Evolutionary conservation across 2,329 filamentous ascomycete genomes (phyloP).

Genomic region (Colletotrichum chrysophilum): DNA sequence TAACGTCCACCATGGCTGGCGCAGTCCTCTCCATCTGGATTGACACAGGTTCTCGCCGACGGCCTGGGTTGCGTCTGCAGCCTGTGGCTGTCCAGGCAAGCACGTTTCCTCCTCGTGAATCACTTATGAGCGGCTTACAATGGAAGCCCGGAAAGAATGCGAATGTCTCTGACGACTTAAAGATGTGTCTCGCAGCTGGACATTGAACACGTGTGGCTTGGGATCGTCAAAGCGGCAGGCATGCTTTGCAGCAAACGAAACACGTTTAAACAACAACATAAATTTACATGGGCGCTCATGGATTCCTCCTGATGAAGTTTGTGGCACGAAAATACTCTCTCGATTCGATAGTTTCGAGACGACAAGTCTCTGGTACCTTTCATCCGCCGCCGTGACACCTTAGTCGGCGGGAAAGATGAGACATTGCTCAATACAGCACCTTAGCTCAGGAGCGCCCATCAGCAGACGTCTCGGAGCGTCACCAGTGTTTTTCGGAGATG

Average conservation of each 20-base stretch:
- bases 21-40: background rate
- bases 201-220: background rate
- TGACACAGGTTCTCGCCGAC: background rate
- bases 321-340: too few relatives aligned
- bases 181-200: background rate
- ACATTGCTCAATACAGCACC: background rate
- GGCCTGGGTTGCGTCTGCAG: background rate
- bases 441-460: background rate
- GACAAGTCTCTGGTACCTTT: background rate
- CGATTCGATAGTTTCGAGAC: background rate
- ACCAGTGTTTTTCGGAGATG: conserved; percentile 74
- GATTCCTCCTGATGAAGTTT: background rate
- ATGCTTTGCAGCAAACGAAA: background rate
- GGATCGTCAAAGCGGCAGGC: background rate
- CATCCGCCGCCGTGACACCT: background rate
- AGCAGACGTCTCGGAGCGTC: background rate
- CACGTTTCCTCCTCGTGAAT: background rate
- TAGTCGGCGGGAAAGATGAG: background rate
- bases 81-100: background rate
- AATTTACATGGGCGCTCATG: background rate
- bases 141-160: background rate
- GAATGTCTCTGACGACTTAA: background rate
- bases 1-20: background rate
- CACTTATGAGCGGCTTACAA: background rate
- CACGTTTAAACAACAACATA: background rate